Base-by-base conservation (phyloP, 2,329 filamentous ascomycete species). In the Ophiostoma sp. region DNA sequence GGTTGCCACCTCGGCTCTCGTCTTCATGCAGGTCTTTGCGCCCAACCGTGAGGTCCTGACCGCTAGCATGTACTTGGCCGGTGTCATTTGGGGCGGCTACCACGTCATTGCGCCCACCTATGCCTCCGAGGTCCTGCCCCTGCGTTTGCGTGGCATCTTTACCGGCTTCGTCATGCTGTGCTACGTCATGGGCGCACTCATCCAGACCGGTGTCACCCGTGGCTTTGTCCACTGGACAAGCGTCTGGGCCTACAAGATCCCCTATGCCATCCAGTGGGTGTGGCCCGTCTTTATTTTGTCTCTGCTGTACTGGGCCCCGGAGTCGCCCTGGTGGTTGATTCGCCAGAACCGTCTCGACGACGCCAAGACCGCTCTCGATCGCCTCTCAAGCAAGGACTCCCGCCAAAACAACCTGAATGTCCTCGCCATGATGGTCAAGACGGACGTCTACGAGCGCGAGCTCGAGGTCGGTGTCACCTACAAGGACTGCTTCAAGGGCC, bases 11-110 rank as follows among this genome's bases (percentile, higher is more conserved):
- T 82, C 84, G 4, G 83, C 80, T 1, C 84, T 88, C 66, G 84
- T 89, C 70, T 89, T 89, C 78, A 84, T 89, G 69, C 87, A 89
- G 74, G 88, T 89, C 80, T 89, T 88, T 76, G 86, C 87, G 36
- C 83, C 84, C 3, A 86, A 84, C 0, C 81, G 87, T 19, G 78
- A 83, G 8, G 84, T 86, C 31, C 81, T 90, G 0, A 83, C 88
- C 19, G 85, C 86, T 4, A 85, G 87, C 48, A 86, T 89, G 80
- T 81, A 90, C 5, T 81, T 90, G 0, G 85, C 85, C 33, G 88
- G 88, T 6, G 80, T 89, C 19, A 85, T 89, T 1, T 82, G 87
- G 31, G 87, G 87, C 2, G 87, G 85, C 59, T 89, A 87, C 77
- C 86, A 87, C 6, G 85, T 87, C 42, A 85, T 85, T 72, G 84